Base-by-base conservation (phyloP, 768 basidiomycete genomes). In the Mycena metata region DNA sequence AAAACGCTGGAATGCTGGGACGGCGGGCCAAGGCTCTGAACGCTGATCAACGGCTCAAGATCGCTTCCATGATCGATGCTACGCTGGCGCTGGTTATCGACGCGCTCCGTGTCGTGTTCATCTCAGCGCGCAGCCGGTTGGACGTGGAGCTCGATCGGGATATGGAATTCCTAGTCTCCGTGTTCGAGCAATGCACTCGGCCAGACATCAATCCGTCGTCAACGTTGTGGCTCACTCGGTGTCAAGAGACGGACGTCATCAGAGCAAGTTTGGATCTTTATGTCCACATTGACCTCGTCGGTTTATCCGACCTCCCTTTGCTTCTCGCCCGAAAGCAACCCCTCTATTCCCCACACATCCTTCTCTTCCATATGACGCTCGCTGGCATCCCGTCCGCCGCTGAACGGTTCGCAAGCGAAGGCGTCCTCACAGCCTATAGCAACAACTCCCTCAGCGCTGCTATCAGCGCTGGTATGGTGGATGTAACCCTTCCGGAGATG, bases 361-460 rank as follows among this genome's bases (percentile, higher is more conserved):
- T 98, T 60, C 82, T 91, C 35, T 94, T 98, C 82, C 95, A 97
- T 75, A 91, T 96, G 83, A 88, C 93, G 0, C 80, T 98, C 21
- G 94, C 92, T 17, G 88, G 88, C 66, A 85, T 93, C 60, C 88
- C 91, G 0, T 85, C 88, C 1, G 90, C 94, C 0, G 95, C 96
- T 0, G 96, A 97, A 76, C 83, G 92, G 65, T 86, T 98, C 26
- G 95, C 95, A 6, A 90, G 91, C 71, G 94, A 93, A 69, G 95
- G 95, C 36, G 83, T 95, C 2, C 80, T 97, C 21, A 80, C 90
- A 0, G 92, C 95, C 0, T 96, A 97, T 76, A 91, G 90, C 75
- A 93, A 92, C 73, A 96, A 93, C 76, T 86, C 85, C 52, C 89
- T 98, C 74, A 93, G 89, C 58, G 79, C 86, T 19, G 88, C 89